Conservation (phyloP, 768 basidiomycete genomes). For the Termitomyces sp. region DNA sequence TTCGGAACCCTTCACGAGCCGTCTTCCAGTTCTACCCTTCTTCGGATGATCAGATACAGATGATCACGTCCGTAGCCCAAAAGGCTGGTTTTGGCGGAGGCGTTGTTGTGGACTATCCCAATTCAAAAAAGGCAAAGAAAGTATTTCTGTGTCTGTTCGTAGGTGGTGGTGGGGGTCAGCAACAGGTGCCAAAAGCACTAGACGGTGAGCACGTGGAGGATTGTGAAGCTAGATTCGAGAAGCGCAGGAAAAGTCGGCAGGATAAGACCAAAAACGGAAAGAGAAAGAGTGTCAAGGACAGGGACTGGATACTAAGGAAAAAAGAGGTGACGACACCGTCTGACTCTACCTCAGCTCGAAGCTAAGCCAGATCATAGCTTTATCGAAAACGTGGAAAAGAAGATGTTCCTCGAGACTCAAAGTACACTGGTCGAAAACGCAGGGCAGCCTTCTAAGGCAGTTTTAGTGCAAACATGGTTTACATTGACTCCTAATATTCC, state of each 20-base stretch:
- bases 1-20: slow-evolving; percentile 81
- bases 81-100: slow-evolving; percentile 97
- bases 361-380: slow-evolving; percentile 37
- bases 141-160: slow-evolving; percentile 93
- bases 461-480: not conserved
- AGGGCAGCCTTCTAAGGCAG: slow-evolving; percentile 59
- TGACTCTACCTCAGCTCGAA: not conserved
- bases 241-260: slow-evolving; percentile 64
- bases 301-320: slow-evolving; percentile 94
- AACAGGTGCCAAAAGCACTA: slow-evolving; percentile 72
- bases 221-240: slow-evolving; percentile 66
- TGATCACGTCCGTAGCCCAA: slow-evolving; percentile 90
- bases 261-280: slow-evolving; percentile 57
- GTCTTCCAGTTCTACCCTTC: slow-evolving; percentile 95
- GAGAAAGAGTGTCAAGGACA: slow-evolving; percentile 67
- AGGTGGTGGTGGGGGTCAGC: slow-evolving; percentile 63
- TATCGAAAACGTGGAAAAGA: slow-evolving; percentile 85
- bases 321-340: slow-evolving; percentile 65
- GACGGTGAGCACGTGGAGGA: slow-evolving; percentile 62
- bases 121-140: slow-evolving; percentile 93
- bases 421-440: slow-evolving; percentile 90
- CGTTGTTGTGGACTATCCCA: slow-evolving; percentile 94
- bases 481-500: slow-evolving; percentile 12
- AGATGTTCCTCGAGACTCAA: slow-evolving; percentile 78
- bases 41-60: slow-evolving; percentile 93